Base-by-base conservation (phyloP, 352 stramenopile species). In the Pythium angustatum region DNA sequence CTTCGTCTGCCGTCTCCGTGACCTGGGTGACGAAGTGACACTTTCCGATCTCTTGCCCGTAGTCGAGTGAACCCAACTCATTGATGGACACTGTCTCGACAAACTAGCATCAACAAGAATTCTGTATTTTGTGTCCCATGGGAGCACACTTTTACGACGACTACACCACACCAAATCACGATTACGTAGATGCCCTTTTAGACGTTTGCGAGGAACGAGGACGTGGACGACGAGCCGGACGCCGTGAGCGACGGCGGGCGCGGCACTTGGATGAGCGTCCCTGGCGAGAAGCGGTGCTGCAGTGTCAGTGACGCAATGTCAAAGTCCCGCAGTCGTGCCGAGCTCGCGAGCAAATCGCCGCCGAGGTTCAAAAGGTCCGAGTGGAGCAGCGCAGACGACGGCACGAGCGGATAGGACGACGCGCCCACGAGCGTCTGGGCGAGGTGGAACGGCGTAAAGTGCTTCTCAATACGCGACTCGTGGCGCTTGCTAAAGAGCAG, bases 281-380 rank as follows among this genome's bases (percentile, higher is more conserved):
- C 27, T 9, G 58, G 44, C 43, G 44, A 50, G 3, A 34, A n/a
- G 15, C 66, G 59, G 24, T 73, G 66, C 19, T 59, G 58, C 48
- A 73, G 54, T 12, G 66, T 73, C 26, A 73, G 33, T 12, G 66
- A 65, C 26, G 66, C 36, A 28, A 73, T 64, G 30, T 73, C 66
- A 40, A 73, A 73, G 41, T 73, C 66, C 11, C 22, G 47, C 21
- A 73, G 26, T 1, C 21, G 36, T 17, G 59, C 66, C 28, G 66
- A 73, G 27, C 60, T 68, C 34, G 47, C 41, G 12, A 73, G 53
- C 5, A 68, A 14, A 9, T 68, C 66, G 24, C 66, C 66, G 30
- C 59, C 55, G 31, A 73, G 15, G 30, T 67, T 58, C 12, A 73
- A 59, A 30, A 73, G 28, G 51, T 73, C 66, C 21, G 66, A 56